These are phyloP conservation scores for Fusarium acutatum DNA, from an alignment of 2,329 filamentous ascomycete genomes.

Conservation along the genomic window DNA sequence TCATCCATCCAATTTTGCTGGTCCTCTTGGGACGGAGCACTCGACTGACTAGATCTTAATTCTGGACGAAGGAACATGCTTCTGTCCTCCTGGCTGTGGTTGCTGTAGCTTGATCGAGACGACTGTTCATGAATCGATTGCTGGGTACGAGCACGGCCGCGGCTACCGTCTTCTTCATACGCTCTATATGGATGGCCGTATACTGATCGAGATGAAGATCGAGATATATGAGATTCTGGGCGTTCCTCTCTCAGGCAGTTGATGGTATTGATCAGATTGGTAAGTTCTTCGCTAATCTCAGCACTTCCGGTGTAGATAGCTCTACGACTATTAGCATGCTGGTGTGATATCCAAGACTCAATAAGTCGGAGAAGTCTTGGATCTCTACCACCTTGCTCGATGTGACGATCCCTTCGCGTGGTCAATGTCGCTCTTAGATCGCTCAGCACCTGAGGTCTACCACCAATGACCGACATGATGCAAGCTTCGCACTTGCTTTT, in stretches of 20 bases:
- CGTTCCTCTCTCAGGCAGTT: background rate
- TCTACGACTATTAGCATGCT: constrained; percentile 5
- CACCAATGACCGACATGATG: constrained; percentile 59
- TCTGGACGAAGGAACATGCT: background rate
- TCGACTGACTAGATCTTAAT: background rate
- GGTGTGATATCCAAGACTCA: constrained; percentile 55
- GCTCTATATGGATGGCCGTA: background rate
- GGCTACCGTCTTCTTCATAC: background rate
- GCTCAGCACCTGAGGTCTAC: constrained; percentile 50
- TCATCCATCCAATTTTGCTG: background rate
- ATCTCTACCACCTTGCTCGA: constrained; percentile 16
- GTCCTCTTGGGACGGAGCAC: background rate
- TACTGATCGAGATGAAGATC: background rate
- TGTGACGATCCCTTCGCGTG: constrained; percentile 44
- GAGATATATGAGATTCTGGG: background rate
- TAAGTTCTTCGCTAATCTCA: constrained; percentile 15
- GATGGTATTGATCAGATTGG: background rate
- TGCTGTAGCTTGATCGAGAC: background rate
- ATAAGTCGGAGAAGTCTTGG: constrained; percentile 53
- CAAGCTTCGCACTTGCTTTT: constrained; percentile 60
- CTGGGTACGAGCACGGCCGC: background rate
- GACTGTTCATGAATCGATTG: background rate
- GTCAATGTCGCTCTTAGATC: constrained; percentile 57
- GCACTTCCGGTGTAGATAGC: constrained; percentile 17
- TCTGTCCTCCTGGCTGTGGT: background rate